Evolutionary conservation across 495 filamentous ascomycete genomes (phyloP).

Genomic region (Trichodelitschia bisporula): DNA sequence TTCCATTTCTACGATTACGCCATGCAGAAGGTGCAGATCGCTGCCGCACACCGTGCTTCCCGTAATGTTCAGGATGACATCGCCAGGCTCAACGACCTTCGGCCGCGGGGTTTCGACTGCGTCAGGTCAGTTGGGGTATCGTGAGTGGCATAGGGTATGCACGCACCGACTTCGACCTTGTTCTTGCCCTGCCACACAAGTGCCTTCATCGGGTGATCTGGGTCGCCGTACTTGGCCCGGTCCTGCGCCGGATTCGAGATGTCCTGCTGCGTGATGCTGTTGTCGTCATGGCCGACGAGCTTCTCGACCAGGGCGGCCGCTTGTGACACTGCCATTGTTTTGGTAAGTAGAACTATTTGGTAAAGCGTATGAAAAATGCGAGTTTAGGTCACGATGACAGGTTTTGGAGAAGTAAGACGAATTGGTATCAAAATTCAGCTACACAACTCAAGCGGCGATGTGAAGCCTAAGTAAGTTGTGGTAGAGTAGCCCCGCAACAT

Average conservation of each 20-base stretch:
- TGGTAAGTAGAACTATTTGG: no score
- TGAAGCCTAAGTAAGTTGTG: no score
- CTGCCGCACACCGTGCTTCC: conserved; percentile 71
- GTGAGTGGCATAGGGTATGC: neutral
- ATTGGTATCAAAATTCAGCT: no score
- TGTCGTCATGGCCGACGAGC: conserved; percentile 35
- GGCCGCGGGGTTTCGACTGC: conserved; percentile 41
- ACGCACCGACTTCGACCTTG: conserved; percentile 27
- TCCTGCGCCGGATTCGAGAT: conserved; percentile 20
- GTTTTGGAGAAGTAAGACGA: no score
- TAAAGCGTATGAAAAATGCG: no score
- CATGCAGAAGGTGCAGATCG: conserved; percentile 63
- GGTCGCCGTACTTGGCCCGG: conserved; percentile 19
- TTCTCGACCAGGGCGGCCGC: conserved; percentile 39
- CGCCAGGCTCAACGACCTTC: conserved; percentile 39
- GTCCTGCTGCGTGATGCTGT: conserved; percentile 30
- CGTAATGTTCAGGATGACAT: conserved; percentile 70
- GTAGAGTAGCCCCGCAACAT: no score
- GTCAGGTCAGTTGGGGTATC: neutral
- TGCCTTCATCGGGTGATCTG: conserved; percentile 42
- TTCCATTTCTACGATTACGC: conserved; percentile 40
- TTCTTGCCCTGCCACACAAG: conserved; percentile 51
- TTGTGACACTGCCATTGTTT: conserved; percentile 37
- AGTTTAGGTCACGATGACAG: no score
- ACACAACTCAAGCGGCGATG: no score